Evolutionary conservation across 169 alveolate species (phyloP).

Genomic region (Theileria equi): DNA sequence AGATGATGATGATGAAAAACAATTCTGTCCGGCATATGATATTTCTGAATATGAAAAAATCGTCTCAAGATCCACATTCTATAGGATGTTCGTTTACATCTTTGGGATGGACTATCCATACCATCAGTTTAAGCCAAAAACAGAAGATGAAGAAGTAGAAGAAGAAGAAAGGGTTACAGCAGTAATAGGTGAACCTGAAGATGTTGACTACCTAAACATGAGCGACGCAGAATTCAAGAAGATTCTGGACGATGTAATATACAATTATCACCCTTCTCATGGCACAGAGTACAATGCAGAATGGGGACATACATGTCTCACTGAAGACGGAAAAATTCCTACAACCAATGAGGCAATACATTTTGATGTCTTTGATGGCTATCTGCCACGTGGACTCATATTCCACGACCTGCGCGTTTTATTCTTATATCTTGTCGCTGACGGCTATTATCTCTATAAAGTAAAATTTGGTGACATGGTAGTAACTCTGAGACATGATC

Average conservation of each 20-base stretch:
- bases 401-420: slow-evolving; percentile 55
- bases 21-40: too few relatives aligned
- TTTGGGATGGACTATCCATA: slow-evolving; percentile 33
- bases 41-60: neutral
- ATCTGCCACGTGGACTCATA: slow-evolving; percentile 36
- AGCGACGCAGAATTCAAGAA: slow-evolving; percentile 14
- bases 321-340: slow-evolving; percentile 47
- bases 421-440: slow-evolving; percentile 28
- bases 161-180: neutral
- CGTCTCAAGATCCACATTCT: slow-evolving; percentile 4
- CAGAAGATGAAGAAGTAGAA: slow-evolving; percentile 15
- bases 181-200: neutral
- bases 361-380: slow-evolving; percentile 49
- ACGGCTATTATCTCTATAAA: slow-evolving; percentile 35
- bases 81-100: slow-evolving; percentile 10
- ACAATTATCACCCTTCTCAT: slow-evolving; percentile 35
- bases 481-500: slow-evolving; percentile 50
- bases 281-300: slow-evolving; percentile 52
- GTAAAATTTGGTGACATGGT: slow-evolving; percentile 59
- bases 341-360: slow-evolving; percentile 20
- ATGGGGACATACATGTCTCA: slow-evolving; percentile 62
- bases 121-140: slow-evolving; percentile 8
- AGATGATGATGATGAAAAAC: too few relatives aligned
- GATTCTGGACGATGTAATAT: slow-evolving; percentile 21
- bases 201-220: slow-evolving; percentile 1